Evolutionary conservation across 495 filamentous ascomycete species (phyloP).

Genomic region (Pyrenula massariospora): DNA sequence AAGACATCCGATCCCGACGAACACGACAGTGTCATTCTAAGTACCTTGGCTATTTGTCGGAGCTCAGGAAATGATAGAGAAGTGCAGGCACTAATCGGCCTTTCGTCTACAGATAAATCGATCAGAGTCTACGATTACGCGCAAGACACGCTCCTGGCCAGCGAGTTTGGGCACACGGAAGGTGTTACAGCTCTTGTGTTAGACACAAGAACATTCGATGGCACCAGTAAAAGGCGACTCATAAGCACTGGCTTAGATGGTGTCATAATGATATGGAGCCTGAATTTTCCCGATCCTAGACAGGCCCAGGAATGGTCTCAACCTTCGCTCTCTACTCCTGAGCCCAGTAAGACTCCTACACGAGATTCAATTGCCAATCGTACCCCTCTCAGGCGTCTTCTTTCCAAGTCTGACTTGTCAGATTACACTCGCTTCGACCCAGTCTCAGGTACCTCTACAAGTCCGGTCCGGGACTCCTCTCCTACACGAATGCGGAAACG

Average conservation of each 20-base stretch:
- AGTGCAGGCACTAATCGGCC: slow-evolving; percentile 55
- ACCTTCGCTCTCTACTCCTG: slow-evolving; percentile 8
- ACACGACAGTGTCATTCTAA: slow-evolving; percentile 71
- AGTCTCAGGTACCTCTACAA: slow-evolving; percentile 33
- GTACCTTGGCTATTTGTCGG: slow-evolving; percentile 50
- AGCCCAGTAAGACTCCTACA: slow-evolving; percentile 30
- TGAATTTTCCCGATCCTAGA: slow-evolving; percentile 31
- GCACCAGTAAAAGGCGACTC: slow-evolving; percentile 33
- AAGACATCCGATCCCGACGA: slow-evolving; percentile 67
- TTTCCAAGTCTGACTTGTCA: slow-evolving; percentile 67
- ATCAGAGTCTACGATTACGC: slow-evolving; percentile 77
- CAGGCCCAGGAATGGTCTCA: slow-evolving; percentile 20
- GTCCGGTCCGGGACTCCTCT: slow-evolving; percentile 40
- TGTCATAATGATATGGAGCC: slow-evolving; percentile 74
- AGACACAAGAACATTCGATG: slow-evolving; percentile 36
- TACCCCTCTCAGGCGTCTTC: slow-evolving; percentile 58
- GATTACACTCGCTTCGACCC: slow-evolving; percentile 53
- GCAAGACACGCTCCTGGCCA: slow-evolving; percentile 62
- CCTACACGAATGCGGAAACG: slow-evolving; percentile 51
- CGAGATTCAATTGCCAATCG: slow-evolving; percentile 45
- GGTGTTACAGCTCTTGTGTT: slow-evolving; percentile 75
- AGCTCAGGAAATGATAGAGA: slow-evolving; percentile 18
- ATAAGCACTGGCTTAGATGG: slow-evolving; percentile 74
- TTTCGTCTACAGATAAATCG: slow-evolving; percentile 91
- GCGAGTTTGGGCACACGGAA: slow-evolving; percentile 91